A percentile compares a stretch with the other conserved stretches of the same genome.
phyloP scores from a whole-genome alignment of 75 land plant genomes.

The Isoetes taiwanensis region DNA sequence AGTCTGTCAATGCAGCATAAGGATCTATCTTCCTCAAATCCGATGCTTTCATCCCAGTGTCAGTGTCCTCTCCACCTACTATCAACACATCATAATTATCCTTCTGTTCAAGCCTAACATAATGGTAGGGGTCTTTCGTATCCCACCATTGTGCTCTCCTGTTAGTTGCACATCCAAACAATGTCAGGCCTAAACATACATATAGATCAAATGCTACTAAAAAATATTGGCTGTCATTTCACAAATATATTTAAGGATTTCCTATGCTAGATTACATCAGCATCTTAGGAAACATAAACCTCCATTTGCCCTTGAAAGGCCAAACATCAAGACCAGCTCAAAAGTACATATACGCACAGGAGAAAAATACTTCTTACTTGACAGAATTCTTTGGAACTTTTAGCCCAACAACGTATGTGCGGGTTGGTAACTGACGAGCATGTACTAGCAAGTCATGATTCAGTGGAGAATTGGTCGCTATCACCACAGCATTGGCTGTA shows the following conservation, averaged over 20 bases:
- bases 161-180: too few species aligned
- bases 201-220: too few species aligned
- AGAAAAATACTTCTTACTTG: conserved; percentile 16
- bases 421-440: conserved; percentile 22
- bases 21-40: conserved; percentile 18
- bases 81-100: conserved; percentile 23
- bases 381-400: conserved; percentile 29
- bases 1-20: conserved; percentile 13
- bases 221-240: too few species aligned
- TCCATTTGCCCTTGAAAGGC: too few species aligned
- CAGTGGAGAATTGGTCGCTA: conserved; percentile 31
- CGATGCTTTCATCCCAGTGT: conserved; percentile 21
- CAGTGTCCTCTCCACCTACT: conserved; percentile 30
- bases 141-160: conserved; percentile 36
- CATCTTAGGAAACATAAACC: too few species aligned
- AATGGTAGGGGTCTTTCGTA: conserved; percentile 28
- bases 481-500: conserved; percentile 21
- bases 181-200: too few species aligned
- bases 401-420: conserved; percentile 22
- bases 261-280: too few species aligned
- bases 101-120: conserved; percentile 22
- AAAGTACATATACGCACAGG: too few species aligned
- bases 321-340: too few species aligned
- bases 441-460: conserved; percentile 29
- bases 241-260: too few species aligned